Conservation (phyloP, 2,329 filamentous ascomycete species). For the Phialocephala sp. region DNA sequence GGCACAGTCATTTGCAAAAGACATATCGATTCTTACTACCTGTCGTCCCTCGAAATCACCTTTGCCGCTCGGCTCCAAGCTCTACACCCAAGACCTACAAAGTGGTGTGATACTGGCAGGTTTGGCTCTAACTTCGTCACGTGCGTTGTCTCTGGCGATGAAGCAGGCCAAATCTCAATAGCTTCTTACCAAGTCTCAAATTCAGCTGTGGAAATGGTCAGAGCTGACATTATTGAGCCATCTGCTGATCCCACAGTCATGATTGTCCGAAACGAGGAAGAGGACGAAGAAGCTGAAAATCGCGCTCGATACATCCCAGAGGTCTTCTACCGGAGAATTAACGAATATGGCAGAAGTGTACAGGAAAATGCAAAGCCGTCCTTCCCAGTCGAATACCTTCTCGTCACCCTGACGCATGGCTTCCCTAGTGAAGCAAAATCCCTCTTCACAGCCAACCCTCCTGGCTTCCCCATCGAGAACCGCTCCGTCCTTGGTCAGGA, state of each 20-base stretch:
- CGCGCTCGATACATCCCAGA: constrained; percentile 91
- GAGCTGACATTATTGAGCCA: constrained; percentile 91
- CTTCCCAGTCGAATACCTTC: constrained; percentile 95
- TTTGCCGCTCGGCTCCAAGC: constrained; percentile 90
- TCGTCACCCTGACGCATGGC: constrained; percentile 94
- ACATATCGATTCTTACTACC: constrained; percentile 88
- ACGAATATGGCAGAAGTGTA: constrained; percentile 95
- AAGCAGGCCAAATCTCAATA: constrained; percentile 84
- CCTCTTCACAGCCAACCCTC: constrained; percentile 67
- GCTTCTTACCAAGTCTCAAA: constrained; percentile 95
- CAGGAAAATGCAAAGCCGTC: constrained; percentile 96
- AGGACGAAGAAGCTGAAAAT: constrained; percentile 72
- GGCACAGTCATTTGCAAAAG: constrained; percentile 93
- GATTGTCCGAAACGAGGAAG: constrained; percentile 91
- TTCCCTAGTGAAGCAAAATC: constrained; percentile 85
- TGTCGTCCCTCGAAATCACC: constrained; percentile 89
- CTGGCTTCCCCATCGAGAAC: constrained; percentile 89
- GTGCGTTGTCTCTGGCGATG: constrained; percentile 92
- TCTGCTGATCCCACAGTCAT: constrained; percentile 92
- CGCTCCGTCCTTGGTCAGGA: constrained; percentile 83
- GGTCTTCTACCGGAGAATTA: constrained; percentile 93
- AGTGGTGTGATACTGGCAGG: constrained; percentile 93
- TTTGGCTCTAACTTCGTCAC: constrained; percentile 98
- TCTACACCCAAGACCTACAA: constrained; percentile 85
- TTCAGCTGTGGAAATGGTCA: constrained; percentile 94